Percentiles rank a stretch among this genome's conserved stretches.
Conservation (phyloP, 2,329 filamentous ascomycete genomes). For the Pseudogymnoascus sp. region DNA sequence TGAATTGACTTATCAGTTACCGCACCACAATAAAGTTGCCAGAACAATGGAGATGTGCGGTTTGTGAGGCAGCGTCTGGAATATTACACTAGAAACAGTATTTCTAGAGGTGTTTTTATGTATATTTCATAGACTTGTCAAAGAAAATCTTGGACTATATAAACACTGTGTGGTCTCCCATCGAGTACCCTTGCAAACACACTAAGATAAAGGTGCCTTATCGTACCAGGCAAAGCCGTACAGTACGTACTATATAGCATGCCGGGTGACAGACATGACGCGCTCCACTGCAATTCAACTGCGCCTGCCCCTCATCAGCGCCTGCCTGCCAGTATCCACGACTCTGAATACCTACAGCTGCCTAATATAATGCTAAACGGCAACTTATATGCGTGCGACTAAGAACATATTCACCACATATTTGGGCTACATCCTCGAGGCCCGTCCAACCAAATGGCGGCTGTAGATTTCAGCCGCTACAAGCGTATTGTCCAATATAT, state of each 20-base stretch:
- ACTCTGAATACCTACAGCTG: neutral
- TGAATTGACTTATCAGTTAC: neutral
- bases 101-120: neutral
- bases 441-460: conserved; percentile 39
- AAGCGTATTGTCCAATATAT: conserved; percentile 83
- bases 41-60: neutral
- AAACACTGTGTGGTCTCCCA: neutral
- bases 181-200: conserved; percentile 4
- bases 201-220: conserved; percentile 2
- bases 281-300: neutral
- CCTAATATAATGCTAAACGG: neutral
- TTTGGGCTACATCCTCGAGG: conserved; percentile 6
- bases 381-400: neutral
- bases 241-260: conserved; percentile 1
- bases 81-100: neutral
- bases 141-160: neutral
- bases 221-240: neutral
- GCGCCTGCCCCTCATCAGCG: neutral
- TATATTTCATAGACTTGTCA: neutral
- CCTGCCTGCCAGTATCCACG: neutral
- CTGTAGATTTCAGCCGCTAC: conserved; percentile 65
- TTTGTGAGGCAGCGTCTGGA: neutral
- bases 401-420: conserved; percentile 3
- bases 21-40: neutral
- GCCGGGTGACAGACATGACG: conserved; percentile 12